Percentiles rank a stretch among this genome's conserved stretches.
Evolutionary conservation across 2,329 filamentous ascomycete species (phyloP).

Genomic region (Sclerotinia sclerotiorum): DNA sequence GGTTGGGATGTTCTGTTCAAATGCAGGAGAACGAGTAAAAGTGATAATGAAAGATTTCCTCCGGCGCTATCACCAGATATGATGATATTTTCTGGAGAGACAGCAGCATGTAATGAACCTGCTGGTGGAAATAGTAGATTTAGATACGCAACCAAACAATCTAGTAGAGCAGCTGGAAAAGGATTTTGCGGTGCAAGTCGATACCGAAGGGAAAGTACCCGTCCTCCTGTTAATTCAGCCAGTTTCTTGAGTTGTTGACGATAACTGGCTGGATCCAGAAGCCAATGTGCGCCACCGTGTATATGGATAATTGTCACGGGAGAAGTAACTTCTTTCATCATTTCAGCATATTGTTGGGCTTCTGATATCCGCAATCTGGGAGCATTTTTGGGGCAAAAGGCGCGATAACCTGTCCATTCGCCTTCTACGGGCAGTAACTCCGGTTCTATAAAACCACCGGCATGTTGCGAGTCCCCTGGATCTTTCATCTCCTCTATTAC

Average conservation of each 20-base stretch:
- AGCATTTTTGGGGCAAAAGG: constrained; percentile 51
- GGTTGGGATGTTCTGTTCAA: constrained; percentile 55
- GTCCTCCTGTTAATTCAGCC: constrained; percentile 65
- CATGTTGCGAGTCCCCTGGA: constrained; percentile 25
- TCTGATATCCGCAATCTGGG: constrained; percentile 59
- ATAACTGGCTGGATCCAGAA: constrained; percentile 69
- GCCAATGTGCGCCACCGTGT: constrained; percentile 73
- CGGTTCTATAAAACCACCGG: constrained; percentile 47
- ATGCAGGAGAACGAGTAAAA: constrained; percentile 69
- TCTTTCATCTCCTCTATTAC: constrained; percentile 56
- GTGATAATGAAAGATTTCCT: constrained; percentile 65
- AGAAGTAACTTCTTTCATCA: constrained; percentile 67
- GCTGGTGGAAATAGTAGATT: constrained; percentile 49
- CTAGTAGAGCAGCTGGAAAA: constrained; percentile 72
- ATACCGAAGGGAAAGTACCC: constrained; percentile 67
- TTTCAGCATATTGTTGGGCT: constrained; percentile 59
- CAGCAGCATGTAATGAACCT: constrained; percentile 55
- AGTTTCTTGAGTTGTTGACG: constrained; percentile 58
- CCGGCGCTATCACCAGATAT: constrained; percentile 73
- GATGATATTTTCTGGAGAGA: constrained; percentile 65
- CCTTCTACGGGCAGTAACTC: constrained; percentile 60
- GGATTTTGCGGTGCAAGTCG: constrained; percentile 71
- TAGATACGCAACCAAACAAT: constrained; percentile 71
- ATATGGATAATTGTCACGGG: constrained; percentile 69
- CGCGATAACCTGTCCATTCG: constrained; percentile 75